Base-by-base conservation (phyloP, 2,329 filamentous ascomycete species). In the Fusarium xyrophilum region DNA sequence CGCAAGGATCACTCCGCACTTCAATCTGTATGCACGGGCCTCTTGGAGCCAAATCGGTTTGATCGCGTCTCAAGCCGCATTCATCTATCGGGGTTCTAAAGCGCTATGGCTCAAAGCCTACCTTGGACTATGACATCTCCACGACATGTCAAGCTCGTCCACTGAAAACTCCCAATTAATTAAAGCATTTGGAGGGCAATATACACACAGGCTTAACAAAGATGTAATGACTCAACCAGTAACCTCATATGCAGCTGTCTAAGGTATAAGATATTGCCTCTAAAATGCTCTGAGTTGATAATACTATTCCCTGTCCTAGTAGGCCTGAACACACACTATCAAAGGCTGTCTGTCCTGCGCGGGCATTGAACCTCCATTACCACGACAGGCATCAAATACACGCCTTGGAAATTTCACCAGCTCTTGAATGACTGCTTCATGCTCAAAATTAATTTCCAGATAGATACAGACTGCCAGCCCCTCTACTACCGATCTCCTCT, bases 401-500 rank as follows among this genome's bases (percentile, higher is more conserved):
- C n/a, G 47, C 23, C 57, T 73, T 14, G 72, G 72, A 32, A 62
- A 67, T 19, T 50, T 40, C 5, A 74, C 33, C 23, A 74, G 35
- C 44, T 71, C 61, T 35, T 44, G 28, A 4, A 73, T 59, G 4
- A 56, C 63, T 19, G 60, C 47, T 4, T 62, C 35, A 25, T 69
- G 47, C 9, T 39, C 46, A 30, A 44, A 72, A 13, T 72, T 43
- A 13, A 64, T 44, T 40, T 78, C 75, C 9, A 81, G 35, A 55
- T 77, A 80, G n/a, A 76, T 66, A 35, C 79, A 85, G 25, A 87
- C 84, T 2, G 84, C 81, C 46, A 80, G 77, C n/a, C 83, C 83
- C 67, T 87, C 84, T 2, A 86, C 68, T 30, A 78, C 65, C 7
- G 82, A 79, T 46, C 85, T 78, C 52, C 79, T 76, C 44, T 79